A percentile compares a stretch with the other conserved stretches of the same genome.
Evolutionary conservation across 2,329 filamentous ascomycete genomes (phyloP).

Genomic region (Monilinia fructicola): DNA sequence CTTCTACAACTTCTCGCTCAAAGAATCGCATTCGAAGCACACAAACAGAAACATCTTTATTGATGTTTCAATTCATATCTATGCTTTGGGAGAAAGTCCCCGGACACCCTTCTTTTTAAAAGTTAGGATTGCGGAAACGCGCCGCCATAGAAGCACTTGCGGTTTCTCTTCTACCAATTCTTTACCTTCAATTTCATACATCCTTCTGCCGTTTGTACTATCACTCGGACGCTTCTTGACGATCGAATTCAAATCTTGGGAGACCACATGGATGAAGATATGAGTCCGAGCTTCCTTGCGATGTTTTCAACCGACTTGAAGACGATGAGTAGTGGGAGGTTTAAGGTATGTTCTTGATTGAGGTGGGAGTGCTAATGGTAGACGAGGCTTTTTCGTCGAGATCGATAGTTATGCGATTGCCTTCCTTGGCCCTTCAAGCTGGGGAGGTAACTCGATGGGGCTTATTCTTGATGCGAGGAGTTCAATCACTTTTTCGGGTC

Average conservation of each 20-base stretch:
- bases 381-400: constrained; percentile 78
- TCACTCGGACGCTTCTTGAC: constrained; percentile 30
- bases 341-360: constrained; percentile 44
- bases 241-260: constrained; percentile 31
- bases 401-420: constrained; percentile 99
- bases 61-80: constrained; percentile 40
- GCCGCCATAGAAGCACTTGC: constrained; percentile 99
- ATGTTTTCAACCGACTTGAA: constrained; percentile 40
- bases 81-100: constrained; percentile 99
- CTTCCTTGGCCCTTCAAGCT: constrained; percentile 43
- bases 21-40: constrained; percentile 99
- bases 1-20: constrained; percentile 76
- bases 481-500: constrained; percentile 49
- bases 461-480: constrained; percentile 99
- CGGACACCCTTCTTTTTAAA: constrained; percentile 68
- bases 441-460: constrained; percentile 97
- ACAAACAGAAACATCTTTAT: constrained; percentile 69
- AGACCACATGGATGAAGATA: constrained; percentile 79
- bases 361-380: constrained; percentile 50
- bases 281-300: constrained; percentile 65
- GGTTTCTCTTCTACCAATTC: constrained; percentile 70
- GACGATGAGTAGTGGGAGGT: constrained; percentile 41
- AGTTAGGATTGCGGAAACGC: constrained; percentile 81
- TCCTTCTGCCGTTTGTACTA: constrained; percentile 41
- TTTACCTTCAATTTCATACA: constrained; percentile 45